Evolutionary conservation across 345 rosid species (phyloP), one percentile per base, ranked within the genome.

Genomic region (Brassica carinata): DNA sequence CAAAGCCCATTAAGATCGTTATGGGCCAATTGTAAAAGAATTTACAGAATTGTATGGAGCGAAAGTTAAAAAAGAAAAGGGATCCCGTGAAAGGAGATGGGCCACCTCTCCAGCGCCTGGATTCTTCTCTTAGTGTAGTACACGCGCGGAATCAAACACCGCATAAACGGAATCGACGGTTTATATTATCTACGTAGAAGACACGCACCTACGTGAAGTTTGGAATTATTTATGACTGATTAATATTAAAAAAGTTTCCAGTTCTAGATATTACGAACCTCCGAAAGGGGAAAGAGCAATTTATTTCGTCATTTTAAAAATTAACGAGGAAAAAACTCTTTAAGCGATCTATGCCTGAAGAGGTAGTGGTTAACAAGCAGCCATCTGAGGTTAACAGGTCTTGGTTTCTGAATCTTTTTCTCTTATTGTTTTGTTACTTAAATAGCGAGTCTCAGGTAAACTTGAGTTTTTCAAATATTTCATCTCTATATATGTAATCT

Each of bases 301-400:
- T 72, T 67, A 45, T 63, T 26, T 34, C 59, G 14, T 63, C 77
- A 63, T 15, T 62, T 27, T 8, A 19, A 59, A 51, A 64, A 58
- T 59, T 59, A 63, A 61, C 64, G 53, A 63, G 8, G 17, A 11
- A 43, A 55, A 69, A 64, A 13, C 51, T 75, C 36, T 61, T 55
- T 45, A 58, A 70, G 29, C 67, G 79, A 81, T 81, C 77, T 75
- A 81, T 81, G 74, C 69, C 77, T 81, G 57, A 81, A 81, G 69
- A n/a, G 73, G 83, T 71, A 76, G 73, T 75, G 36, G 73, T 53
- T 80, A 75, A 80, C 72, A 13, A 70, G 79, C 75, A 80, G 67
- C 36, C 8, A 51, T 63, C 67, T 55, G 34, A 70, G 73, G 57
- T 75, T 65, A 64, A 17, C 68, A 81, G 80, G 83, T 81, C 63